Evolutionary conservation across 768 basidiomycete genomes (phyloP).

Genomic region (Tylopilus vinaceipallidus): DNA sequence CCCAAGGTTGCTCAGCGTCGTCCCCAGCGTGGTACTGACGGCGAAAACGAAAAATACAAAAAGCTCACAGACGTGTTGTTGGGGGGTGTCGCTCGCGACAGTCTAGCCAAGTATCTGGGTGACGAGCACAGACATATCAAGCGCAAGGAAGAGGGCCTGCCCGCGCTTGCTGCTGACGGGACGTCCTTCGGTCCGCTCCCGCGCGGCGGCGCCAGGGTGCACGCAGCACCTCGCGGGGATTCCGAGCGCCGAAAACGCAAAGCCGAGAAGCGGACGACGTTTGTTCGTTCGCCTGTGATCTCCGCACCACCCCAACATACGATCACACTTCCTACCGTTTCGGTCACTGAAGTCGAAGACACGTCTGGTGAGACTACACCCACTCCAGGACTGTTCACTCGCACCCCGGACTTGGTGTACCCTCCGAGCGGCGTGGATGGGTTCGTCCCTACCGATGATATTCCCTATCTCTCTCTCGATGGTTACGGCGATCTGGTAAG

Average conservation of each 20-base stretch:
- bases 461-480: slow-evolving; percentile 35
- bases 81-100: slow-evolving; percentile 33
- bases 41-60: slow-evolving; percentile 40
- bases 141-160: background rate
- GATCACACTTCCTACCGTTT: background rate
- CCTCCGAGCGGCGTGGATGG: slow-evolving; percentile 5
- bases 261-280: slow-evolving; percentile 7
- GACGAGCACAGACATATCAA: slow-evolving; percentile 2
- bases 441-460: slow-evolving; percentile 37
- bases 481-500: slow-evolving; percentile 19
- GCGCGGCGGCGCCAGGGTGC: slow-evolving; percentile 9
- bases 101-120: slow-evolving; percentile 23
- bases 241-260: slow-evolving; percentile 3
- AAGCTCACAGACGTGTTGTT: slow-evolving; percentile 36
- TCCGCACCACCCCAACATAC: background rate
- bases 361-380: background rate
- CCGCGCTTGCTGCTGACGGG: background rate
- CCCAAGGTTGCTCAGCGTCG: slow-evolving; percentile 34
- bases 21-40: slow-evolving; percentile 27
- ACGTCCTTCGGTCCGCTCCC: background rate
- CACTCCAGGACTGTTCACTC: background rate
- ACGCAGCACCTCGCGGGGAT: background rate
- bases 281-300: background rate
- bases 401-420: slow-evolving; percentile 23
- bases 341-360: background rate